Conservation (phyloP, 2,329 filamentous ascomycete species). For the Phoma sp. region DNA sequence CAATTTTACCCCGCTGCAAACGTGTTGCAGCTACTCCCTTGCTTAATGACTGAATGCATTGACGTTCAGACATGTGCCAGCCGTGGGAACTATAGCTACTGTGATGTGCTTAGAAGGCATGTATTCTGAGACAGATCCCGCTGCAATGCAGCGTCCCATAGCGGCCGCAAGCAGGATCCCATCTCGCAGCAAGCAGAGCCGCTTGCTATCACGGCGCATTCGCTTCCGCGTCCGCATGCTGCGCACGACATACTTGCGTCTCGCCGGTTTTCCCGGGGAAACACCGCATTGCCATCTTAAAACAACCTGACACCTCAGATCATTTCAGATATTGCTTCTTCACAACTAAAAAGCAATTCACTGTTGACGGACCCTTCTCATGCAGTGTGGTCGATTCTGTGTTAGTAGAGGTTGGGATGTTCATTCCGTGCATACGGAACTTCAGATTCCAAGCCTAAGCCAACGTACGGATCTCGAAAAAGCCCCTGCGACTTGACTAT, state of each 20-base stretch:
- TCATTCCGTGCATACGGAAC: not conserved
- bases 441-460: conserved; percentile 2
- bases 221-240: conserved; percentile 39
- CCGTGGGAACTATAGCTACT: conserved; percentile 7
- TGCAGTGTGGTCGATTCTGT: not conserved
- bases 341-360: not conserved
- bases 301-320: conserved; percentile 27
- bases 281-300: conserved; percentile 37
- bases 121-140: conserved; percentile 18
- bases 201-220: conserved; percentile 32
- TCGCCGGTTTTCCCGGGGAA: conserved; percentile 33
- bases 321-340: conserved; percentile 8
- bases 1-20: conserved; percentile 32
- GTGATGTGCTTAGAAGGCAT: conserved; percentile 8
- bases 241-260: conserved; percentile 46
- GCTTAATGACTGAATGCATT: conserved; percentile 4
- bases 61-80: conserved; percentile 11
- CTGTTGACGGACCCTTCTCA: not conserved
- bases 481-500: not conserved
- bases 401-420: no score
- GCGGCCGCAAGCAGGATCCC: conserved; percentile 30
- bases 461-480: conserved; percentile 10
- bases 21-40: conserved; percentile 18
- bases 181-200: conserved; percentile 38
- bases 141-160: conserved; percentile 35